A percentile compares a stretch with the other conserved stretches of the same genome.
These are phyloP conservation scores for Pythium chondricola DNA, from an alignment of 352 stramenopile genomes.

Conservation along the genomic window DNA sequence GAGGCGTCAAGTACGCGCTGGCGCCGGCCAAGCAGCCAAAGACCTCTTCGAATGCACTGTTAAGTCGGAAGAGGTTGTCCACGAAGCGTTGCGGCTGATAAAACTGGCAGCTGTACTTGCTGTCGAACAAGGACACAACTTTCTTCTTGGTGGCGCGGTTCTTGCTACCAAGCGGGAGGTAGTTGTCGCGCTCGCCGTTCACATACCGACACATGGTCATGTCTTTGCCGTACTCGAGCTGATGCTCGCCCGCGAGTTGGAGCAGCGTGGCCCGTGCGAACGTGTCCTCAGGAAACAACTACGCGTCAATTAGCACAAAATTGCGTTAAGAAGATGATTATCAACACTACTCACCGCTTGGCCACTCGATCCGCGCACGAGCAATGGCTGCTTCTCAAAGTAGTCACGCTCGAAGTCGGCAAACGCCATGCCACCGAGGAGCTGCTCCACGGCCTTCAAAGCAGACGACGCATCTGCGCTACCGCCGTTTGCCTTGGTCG, in stretches of 20 bases:
- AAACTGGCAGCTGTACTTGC: slow-evolving; percentile 83
- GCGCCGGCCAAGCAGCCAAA: slow-evolving; percentile 74
- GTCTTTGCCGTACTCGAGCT: slow-evolving; percentile 54
- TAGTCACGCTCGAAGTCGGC: slow-evolving; percentile 57
- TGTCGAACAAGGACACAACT: slow-evolving; percentile 53
- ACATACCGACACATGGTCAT: slow-evolving; percentile 77
- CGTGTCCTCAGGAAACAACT: slow-evolving; percentile 47
- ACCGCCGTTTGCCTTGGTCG: no score
- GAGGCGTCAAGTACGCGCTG: slow-evolving; percentile 77
- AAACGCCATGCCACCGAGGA: slow-evolving; percentile 63
- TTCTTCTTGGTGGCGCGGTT: slow-evolving; percentile 34
- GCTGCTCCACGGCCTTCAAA: slow-evolving; percentile 23
- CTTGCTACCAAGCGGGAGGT: slow-evolving; percentile 18
- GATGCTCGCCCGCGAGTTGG: slow-evolving; percentile 47
- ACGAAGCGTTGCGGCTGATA: slow-evolving; percentile 84
- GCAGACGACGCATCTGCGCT: background rate
- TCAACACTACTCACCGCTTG: slow-evolving; percentile 19
- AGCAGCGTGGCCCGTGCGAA: slow-evolving; percentile 73
- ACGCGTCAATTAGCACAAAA: background rate
- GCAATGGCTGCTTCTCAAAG: slow-evolving; percentile 84
- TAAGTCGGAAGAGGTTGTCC: slow-evolving; percentile 65
- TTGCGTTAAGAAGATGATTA: background rate
- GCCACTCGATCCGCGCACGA: slow-evolving; percentile 47
- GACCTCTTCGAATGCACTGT: slow-evolving; percentile 68
- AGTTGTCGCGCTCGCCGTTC: slow-evolving; percentile 60